Base-by-base conservation (phyloP, 1,284 basidiomycete genomes). In the Moniliophthora roreri region DNA sequence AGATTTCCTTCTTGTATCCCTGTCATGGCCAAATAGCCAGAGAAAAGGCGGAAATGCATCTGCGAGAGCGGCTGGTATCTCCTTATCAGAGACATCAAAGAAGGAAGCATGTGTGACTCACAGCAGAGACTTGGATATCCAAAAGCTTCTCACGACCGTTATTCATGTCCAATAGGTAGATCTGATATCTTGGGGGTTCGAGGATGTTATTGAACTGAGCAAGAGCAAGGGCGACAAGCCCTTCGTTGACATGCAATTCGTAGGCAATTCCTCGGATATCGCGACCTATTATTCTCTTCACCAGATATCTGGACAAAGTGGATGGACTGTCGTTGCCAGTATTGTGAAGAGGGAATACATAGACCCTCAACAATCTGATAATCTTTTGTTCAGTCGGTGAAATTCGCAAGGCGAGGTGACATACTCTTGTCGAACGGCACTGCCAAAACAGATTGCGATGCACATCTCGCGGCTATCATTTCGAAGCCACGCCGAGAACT, bases 151-250 rank as follows among this genome's bases (percentile, higher is more conserved):
- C 63, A 1, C 54, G 57, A 13, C 68, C 66, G 5, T 69, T 69
- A 13, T 54, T 52, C 4, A 63, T 62, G 48, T 76, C 66, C 20
- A 73, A 57, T 26, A 76, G 60, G 15, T 75, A 56, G n/a, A 79
- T 62, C 49, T 71, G 69, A 52, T 73, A 70, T 23, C 63, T 62
- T 5, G 67, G 61, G 16, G 67, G 64, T 35, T 60, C 63, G 13
- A 64, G 54, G 57, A 66, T 47, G 52, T 63, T 55, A 56, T 63
- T 48, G 52, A 70, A 62, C 28, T 63, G 63, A n/a, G 71, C 69
- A 21, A 75, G 64, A 3, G 66, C 66, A 13, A 65, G 65, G 23
- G 69, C 70, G 35, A 76, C 61, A 20, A 71, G 54, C 32, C 63
- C 55, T 3, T 65, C 65, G 41, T 63, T 62, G 16, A 69, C 60